Evolutionary conservation across 768 basidiomycete species (phyloP).

Genomic region (Suillus decipiens): DNA sequence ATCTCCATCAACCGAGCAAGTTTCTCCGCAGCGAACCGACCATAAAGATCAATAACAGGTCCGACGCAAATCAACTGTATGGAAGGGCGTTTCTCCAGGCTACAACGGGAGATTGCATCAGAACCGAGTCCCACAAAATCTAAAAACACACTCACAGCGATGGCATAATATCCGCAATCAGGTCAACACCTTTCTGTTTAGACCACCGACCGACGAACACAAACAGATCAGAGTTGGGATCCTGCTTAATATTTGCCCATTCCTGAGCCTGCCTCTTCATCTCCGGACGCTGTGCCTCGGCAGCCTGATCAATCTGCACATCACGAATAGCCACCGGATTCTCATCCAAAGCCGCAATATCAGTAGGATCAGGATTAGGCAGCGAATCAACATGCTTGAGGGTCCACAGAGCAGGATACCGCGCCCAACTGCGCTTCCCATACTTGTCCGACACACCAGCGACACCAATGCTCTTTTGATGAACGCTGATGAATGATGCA

Average conservation of each 20-base stretch:
- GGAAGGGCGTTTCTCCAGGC: conserved; percentile 80
- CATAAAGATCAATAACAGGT: conserved; percentile 94
- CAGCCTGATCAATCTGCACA: conserved; percentile 74
- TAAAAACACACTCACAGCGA: conserved; percentile 56
- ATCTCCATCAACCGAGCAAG: conserved; percentile 91
- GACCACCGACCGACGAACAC: conserved; percentile 99
- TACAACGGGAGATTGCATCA: conserved; percentile 27
- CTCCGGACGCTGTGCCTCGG: conserved; percentile 90
- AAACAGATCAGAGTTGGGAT: conserved; percentile 86
- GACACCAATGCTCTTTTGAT: conserved; percentile 92
- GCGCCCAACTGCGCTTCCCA: conserved; percentile 95
- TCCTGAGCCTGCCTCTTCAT: conserved; percentile 91
- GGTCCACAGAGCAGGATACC: conserved; percentile 96
- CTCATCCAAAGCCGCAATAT: conserved; percentile 91
- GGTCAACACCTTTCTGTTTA: conserved; percentile 97
- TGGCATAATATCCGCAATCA: conserved; percentile 96
- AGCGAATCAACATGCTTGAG: conserved; percentile 93
- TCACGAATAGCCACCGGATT: conserved; percentile 69
- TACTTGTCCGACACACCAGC: conserved; percentile 98
- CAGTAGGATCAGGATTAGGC: conserved; percentile 93
- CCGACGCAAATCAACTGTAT: conserved; percentile 90
- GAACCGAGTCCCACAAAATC: not conserved
- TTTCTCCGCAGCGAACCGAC: conserved; percentile 94
- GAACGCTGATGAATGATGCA: conserved; percentile 88
- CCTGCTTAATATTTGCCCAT: conserved; percentile 93